Conservation (phyloP, 345 rosid genomes). For the Psidium friedrichsthalianum region DNA sequence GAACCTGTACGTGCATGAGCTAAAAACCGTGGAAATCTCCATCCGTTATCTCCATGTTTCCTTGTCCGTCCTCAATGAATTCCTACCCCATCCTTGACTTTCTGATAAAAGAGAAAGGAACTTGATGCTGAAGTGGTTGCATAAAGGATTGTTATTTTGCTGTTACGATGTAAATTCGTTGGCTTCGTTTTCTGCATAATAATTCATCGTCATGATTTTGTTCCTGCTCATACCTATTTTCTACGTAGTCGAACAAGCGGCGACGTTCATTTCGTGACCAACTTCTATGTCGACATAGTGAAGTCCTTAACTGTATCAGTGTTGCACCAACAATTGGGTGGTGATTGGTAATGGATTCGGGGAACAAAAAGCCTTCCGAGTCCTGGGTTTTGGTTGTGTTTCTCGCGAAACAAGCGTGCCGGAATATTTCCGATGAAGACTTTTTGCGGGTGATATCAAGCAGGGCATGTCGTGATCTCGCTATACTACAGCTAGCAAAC, state of each 20-base stretch:
- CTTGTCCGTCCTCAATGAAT: not conserved
- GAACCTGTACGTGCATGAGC: constrained; percentile 41
- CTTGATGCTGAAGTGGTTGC: not conserved
- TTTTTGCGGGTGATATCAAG: not conserved
- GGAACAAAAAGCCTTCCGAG: not conserved
- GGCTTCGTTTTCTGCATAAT: not conserved
- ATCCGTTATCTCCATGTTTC: not conserved
- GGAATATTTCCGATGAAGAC: not conserved
- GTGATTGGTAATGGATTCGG: not conserved
- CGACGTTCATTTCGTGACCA: not conserved
- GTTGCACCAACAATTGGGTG: not conserved
- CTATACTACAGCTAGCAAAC: not conserved
- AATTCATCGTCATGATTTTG: not conserved
- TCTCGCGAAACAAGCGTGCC: not conserved
- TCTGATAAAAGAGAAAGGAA: not conserved
- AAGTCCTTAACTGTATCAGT: not conserved
- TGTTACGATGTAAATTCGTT: not conserved
- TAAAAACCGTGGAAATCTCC: not conserved
- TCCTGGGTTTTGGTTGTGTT: not conserved
- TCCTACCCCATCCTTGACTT: not conserved
- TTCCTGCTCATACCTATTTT: not conserved
- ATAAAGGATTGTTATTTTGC: not conserved
- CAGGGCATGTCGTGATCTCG: not conserved
- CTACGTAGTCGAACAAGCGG: not conserved
- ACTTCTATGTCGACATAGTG: not conserved